Conservation (phyloP, 441 rosid species). For the Daphne laureola region DNA sequence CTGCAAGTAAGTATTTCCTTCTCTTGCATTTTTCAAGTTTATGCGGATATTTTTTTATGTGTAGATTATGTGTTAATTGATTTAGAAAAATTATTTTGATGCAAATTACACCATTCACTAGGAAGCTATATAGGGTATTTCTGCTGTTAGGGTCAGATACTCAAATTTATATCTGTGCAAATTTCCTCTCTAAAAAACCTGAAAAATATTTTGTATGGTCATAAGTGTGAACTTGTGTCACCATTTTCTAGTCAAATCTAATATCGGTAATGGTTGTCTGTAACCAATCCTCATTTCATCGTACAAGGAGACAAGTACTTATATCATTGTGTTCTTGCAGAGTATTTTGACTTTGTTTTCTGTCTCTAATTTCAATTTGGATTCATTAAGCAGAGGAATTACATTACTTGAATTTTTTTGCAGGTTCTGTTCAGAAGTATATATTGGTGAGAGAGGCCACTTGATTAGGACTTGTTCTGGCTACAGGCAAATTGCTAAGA, state of each 20-base stretch:
- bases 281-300: background rate
- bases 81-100: too few species aligned
- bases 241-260: too few species aligned
- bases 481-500: constrained; percentile 45
- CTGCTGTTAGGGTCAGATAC: background rate
- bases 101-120: too few species aligned
- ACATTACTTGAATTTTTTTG: constrained; percentile 9
- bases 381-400: background rate
- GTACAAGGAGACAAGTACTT: background rate
- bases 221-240: too few species aligned
- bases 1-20: constrained; percentile 56
- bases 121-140: background rate
- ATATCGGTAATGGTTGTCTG: background rate
- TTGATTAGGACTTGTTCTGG: constrained; percentile 69
- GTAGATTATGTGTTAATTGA: too few species aligned
- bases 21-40: too few species aligned
- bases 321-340: background rate
- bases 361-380: background rate
- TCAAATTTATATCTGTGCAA: too few species aligned
- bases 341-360: background rate
- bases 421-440: constrained; percentile 82
- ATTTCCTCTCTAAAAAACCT: too few species aligned
- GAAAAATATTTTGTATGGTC: too few species aligned
- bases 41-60: too few species aligned
- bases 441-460: constrained; percentile 73